phyloP scores from a whole-genome alignment of 1,284 basidiomycete species.

The Gymnopus androsaceus region DNA sequence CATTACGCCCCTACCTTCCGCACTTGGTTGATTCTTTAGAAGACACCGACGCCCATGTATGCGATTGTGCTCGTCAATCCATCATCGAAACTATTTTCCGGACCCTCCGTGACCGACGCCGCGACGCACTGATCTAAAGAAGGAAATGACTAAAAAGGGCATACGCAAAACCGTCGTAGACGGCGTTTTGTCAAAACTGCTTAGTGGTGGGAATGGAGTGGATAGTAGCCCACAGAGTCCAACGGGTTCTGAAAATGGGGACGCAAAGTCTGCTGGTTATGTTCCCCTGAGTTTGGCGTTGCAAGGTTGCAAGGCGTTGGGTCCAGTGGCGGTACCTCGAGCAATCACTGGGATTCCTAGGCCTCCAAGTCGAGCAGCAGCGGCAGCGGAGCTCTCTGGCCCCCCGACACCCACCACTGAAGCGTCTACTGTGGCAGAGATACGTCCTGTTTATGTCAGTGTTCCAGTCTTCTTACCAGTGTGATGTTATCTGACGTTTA shows the following conservation, averaged over 20 bases:
- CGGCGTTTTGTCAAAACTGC: constrained; percentile 62
- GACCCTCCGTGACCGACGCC: constrained; percentile 76
- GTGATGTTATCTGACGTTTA: not conserved
- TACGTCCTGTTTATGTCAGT: constrained; percentile 74
- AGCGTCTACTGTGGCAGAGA: constrained; percentile 44
- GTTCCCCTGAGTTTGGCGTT: constrained; percentile 73
- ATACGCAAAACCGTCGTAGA: constrained; percentile 87
- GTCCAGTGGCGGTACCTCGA: constrained; percentile 37
- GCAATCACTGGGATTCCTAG: constrained; percentile 51
- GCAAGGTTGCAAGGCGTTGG: constrained; percentile 51
- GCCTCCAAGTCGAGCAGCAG: constrained; percentile 60
- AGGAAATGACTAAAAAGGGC: constrained; percentile 81
- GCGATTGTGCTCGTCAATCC: constrained; percentile 81
- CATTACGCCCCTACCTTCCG: constrained; percentile 81
- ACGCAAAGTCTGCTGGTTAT: constrained; percentile 58
- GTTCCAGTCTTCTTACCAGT: constrained; percentile 2
- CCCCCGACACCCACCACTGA: constrained; percentile 39
- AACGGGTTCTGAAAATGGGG: constrained; percentile 63
- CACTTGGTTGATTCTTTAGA: constrained; percentile 84
- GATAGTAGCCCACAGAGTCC: constrained; percentile 49
- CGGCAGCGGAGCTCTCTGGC: constrained; percentile 44
- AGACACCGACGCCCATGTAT: constrained; percentile 88
- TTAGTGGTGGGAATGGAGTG: constrained; percentile 40
- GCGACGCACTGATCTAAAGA: constrained; percentile 93
- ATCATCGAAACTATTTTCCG: constrained; percentile 85